These are phyloP conservation scores for Bromus sterilis DNA, from an alignment of 176 grass and related monocot species.

Conservation along the genomic window DNA sequence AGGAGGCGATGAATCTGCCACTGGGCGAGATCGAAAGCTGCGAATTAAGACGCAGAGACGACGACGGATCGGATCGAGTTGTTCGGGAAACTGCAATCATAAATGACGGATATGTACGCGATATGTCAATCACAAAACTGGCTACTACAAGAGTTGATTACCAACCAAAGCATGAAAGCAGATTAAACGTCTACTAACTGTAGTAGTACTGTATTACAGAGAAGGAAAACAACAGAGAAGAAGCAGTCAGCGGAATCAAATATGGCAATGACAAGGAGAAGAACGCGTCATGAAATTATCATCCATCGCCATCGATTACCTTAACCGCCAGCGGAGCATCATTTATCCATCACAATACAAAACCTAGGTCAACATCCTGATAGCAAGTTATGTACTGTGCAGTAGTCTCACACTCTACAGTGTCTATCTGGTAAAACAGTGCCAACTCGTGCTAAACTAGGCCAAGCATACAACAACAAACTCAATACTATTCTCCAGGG, in stretches of 20 bases:
- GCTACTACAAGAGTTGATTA: background rate
- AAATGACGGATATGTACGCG: background rate
- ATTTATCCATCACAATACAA: conserved; percentile 20
- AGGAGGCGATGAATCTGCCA: conserved; percentile 4
- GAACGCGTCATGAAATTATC: conserved; percentile 1
- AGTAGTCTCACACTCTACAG: background rate
- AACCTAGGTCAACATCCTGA: background rate
- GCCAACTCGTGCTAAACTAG: background rate
- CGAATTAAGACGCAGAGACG: background rate
- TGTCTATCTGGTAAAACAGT: background rate
- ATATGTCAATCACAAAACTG: background rate
- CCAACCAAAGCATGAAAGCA: background rate
- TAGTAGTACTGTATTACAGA: background rate
- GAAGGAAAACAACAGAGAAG: background rate
- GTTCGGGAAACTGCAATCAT: conserved; percentile 6
- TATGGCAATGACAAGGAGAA: background rate
- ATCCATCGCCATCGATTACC: background rate
- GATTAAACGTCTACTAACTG: background rate
- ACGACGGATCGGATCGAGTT: conserved; percentile 1
- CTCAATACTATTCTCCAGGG: background rate
- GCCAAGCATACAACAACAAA: background rate
- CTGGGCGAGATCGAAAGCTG: background rate
- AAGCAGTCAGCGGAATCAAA: background rate
- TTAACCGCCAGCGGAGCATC: conserved; percentile 4
- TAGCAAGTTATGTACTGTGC: background rate